These are phyloP conservation scores for Microbotryum scabiosae DNA, from an alignment of 1,284 basidiomycete genomes.

Conservation along the genomic window DNA sequence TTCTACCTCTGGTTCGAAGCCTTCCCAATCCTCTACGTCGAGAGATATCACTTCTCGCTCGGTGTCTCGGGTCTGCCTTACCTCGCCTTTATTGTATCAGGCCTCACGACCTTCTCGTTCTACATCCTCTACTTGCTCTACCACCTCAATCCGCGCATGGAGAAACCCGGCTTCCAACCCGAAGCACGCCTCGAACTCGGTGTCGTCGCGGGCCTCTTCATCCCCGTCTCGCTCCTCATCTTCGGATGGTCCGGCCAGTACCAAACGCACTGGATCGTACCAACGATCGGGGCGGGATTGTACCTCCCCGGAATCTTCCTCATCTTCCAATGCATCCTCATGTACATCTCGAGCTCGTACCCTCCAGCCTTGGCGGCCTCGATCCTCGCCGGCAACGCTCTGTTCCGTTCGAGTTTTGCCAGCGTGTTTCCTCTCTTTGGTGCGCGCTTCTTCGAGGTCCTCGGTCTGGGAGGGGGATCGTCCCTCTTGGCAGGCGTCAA, in stretches of 20 bases:
- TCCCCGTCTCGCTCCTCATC: slow-evolving; percentile 20
- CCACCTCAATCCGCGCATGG: slow-evolving; percentile 11
- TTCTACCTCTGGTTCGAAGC: slow-evolving; percentile 14
- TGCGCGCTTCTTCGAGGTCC: slow-evolving; percentile 29
- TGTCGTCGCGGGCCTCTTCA: slow-evolving; percentile 11
- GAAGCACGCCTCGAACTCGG: slow-evolving; percentile 24
- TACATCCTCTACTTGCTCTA: slow-evolving; percentile 23
- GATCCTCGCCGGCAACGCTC: slow-evolving; percentile 30
- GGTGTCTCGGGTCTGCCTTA: slow-evolving; percentile 14
- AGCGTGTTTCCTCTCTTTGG: slow-evolving; percentile 34
- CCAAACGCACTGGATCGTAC: slow-evolving; percentile 18
- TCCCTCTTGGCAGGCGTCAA: slow-evolving; percentile 35
- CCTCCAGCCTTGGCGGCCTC: slow-evolving; percentile 12
- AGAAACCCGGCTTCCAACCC: slow-evolving; percentile 5
- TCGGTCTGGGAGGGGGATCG: slow-evolving; percentile 35
- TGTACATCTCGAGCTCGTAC: slow-evolving; percentile 14
- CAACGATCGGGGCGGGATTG: slow-evolving; percentile 18
- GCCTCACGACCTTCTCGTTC: slow-evolving; percentile 4
- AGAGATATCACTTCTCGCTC: slow-evolving; percentile 25
- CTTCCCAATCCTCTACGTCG: slow-evolving; percentile 31
- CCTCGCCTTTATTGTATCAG: slow-evolving; percentile 23
- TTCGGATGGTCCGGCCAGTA: slow-evolving; percentile 23
- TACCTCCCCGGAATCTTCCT: slow-evolving; percentile 19
- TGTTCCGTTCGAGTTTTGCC: slow-evolving; percentile 20
- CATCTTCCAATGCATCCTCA: slow-evolving; percentile 17